These are phyloP conservation scores for Crepidotus variabilis DNA, from an alignment of 768 basidiomycete species.

Conservation along the genomic window DNA sequence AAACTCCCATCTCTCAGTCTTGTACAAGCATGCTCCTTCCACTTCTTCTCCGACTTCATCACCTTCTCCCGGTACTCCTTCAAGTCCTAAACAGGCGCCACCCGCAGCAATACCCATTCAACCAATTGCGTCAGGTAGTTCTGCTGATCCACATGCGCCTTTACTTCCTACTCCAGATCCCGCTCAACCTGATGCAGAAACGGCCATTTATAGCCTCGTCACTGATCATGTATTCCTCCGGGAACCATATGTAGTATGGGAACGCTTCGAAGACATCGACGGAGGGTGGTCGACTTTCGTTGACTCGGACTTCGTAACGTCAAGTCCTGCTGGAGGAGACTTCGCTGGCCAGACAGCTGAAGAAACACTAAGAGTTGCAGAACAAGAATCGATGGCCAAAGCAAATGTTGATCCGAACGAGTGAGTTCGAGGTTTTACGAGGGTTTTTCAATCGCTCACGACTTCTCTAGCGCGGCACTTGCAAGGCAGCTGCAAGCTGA, in stretches of 20 bases:
- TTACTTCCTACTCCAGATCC: neutral
- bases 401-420: slow-evolving; percentile 49
- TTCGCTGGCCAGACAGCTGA: slow-evolving; percentile 73
- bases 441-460: no score
- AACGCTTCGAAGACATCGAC: slow-evolving; percentile 85
- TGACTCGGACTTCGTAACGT: slow-evolving; percentile 60
- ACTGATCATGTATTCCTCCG: slow-evolving; percentile 80
- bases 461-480: slow-evolving; percentile 53
- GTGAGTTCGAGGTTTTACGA: no score
- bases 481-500: slow-evolving; percentile 79
- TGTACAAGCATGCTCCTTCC: slow-evolving; percentile 54
- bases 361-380: slow-evolving; percentile 48
- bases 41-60: slow-evolving; percentile 1
- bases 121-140: neutral
- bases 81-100: slow-evolving; percentile 1
- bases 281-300: slow-evolving; percentile 76
- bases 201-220: slow-evolving; percentile 74
- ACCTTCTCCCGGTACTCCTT: neutral
- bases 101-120: slow-evolving; percentile 4
- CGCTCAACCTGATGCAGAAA: neutral
- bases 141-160: neutral
- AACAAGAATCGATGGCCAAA: slow-evolving; percentile 37
- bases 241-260: slow-evolving; percentile 86
- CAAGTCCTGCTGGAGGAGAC: slow-evolving; percentile 76
- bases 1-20: slow-evolving; percentile 84